phyloP scores from a whole-genome alignment of 108 stramenopile species.

The Skeletonema potamos region DNA sequence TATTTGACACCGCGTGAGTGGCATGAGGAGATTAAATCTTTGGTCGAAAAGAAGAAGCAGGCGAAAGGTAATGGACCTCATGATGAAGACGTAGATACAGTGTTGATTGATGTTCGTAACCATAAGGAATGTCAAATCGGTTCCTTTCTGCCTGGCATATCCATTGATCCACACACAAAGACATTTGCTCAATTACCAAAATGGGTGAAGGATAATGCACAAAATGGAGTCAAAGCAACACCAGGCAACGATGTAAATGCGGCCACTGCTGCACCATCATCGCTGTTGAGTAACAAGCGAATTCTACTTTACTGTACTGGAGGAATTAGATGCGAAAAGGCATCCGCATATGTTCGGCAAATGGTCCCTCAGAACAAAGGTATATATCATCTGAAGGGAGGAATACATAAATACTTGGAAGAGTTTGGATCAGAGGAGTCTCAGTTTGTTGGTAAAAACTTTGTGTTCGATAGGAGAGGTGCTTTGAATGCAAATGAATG shows the following conservation, averaged over 20 bases:
- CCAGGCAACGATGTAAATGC: background rate
- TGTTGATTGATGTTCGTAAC: conserved; percentile 81
- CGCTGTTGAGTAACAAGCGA: conserved; percentile 28
- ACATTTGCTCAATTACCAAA: conserved; percentile 49
- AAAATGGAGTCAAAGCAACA: background rate
- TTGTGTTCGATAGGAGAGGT: conserved; percentile 78
- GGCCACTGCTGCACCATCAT: background rate
- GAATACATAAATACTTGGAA: conserved; percentile 89
- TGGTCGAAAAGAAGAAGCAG: conserved; percentile 17
- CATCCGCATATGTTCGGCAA: conserved; percentile 72
- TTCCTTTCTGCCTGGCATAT: conserved; percentile 47
- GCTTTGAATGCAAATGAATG: conserved; percentile 25
- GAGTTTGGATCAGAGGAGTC: conserved; percentile 44
- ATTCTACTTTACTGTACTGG: conserved; percentile 94
- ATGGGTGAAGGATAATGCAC: conserved; percentile 43
- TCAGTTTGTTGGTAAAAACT: conserved; percentile 83
- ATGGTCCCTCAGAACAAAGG: conserved; percentile 51
- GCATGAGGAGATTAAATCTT: conserved; percentile 59
- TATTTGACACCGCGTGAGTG: conserved; percentile 79
- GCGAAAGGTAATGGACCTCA: background rate
- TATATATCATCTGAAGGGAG: conserved; percentile 78
- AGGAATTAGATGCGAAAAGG: conserved; percentile 94
- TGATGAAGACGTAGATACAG: conserved; percentile 49
- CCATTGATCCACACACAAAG: conserved; percentile 48
- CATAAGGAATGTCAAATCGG: conserved; percentile 84